phyloP scores from a whole-genome alignment of 768 basidiomycete species.

The Grammothele lineata region DNA sequence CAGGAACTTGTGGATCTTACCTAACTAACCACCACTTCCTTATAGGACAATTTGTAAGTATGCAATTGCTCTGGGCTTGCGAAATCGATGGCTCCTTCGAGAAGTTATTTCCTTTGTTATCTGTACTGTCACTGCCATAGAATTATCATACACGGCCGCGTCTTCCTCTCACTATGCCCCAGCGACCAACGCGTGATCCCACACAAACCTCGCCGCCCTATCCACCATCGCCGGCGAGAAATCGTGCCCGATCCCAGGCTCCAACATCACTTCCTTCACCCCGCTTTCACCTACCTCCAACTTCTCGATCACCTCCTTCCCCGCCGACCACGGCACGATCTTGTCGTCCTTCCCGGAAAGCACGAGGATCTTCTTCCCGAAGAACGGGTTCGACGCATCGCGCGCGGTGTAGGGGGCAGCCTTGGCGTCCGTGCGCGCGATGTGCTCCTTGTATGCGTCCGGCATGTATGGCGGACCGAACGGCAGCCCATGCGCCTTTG shows the following conservation, averaged over 20 bases:
- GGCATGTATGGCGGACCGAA: slow-evolving; percentile 57
- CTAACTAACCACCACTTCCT: too few relatives aligned
- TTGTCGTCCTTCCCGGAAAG: slow-evolving; percentile 62
- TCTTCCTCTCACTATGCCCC: too few relatives aligned
- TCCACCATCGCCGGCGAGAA: slow-evolving; percentile 58
- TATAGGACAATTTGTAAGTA: too few relatives aligned
- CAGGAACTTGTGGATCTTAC: too few relatives aligned
- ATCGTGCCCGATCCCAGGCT: slow-evolving; percentile 56
- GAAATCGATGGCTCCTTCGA: too few relatives aligned
- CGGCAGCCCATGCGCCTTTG: slow-evolving; percentile 37
- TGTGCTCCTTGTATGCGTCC: slow-evolving; percentile 40
- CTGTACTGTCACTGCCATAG: too few relatives aligned
- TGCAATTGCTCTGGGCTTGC: too few relatives aligned
- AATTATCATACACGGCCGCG: too few relatives aligned
- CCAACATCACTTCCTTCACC: slow-evolving; percentile 50
- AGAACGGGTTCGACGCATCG: slow-evolving; percentile 50
- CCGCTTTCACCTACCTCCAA: slow-evolving; percentile 52
- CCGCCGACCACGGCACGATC: slow-evolving; percentile 63
- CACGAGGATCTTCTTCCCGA: slow-evolving; percentile 70
- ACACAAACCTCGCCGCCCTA: slow-evolving; percentile 34
- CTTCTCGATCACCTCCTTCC: slow-evolving; percentile 49
- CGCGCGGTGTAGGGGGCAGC: slow-evolving; percentile 36
- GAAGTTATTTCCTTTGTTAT: too few relatives aligned
- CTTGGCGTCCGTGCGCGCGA: slow-evolving; percentile 45
- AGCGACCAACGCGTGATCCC: slow-evolving; percentile 18